phyloP scores from a whole-genome alignment of 768 basidiomycete genomes.

The Russula olivacea region DNA sequence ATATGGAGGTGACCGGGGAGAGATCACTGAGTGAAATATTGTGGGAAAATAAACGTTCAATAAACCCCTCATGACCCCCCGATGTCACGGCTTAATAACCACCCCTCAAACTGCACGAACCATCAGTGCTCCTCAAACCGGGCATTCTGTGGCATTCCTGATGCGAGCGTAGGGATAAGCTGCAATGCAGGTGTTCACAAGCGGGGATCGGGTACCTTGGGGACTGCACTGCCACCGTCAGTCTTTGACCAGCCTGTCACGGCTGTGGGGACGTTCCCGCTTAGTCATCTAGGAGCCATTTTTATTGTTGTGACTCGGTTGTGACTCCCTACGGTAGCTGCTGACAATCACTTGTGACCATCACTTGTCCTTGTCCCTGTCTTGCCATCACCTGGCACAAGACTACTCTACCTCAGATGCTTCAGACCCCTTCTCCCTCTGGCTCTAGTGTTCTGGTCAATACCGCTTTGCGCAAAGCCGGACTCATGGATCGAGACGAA shows the following conservation, averaged over 20 bases:
- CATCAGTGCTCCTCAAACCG: background rate
- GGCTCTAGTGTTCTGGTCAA: constrained; percentile 53
- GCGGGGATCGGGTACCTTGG: background rate
- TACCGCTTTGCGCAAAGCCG: constrained; percentile 61
- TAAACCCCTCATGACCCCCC: background rate
- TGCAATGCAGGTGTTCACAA: background rate
- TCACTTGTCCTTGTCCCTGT: background rate
- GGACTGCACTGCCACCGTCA: background rate
- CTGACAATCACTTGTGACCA: no score
- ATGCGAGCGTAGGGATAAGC: no score
- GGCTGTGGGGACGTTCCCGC: background rate
- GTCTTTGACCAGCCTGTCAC: background rate
- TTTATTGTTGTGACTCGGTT: constrained; percentile 11
- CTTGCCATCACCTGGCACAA: constrained; percentile 9
- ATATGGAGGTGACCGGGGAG: constrained; percentile 18
- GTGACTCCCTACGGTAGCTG: constrained; percentile 17
- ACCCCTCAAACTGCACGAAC: background rate
- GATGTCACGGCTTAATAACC: constrained; percentile 22
- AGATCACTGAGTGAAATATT: constrained; percentile 17
- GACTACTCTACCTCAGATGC: constrained; percentile 35
- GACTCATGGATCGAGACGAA: constrained; percentile 71
- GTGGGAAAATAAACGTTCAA: constrained; percentile 22
- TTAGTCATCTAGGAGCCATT: constrained; percentile 7
- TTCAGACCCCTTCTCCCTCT: constrained; percentile 55
- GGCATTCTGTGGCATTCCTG: background rate